A percentile compares a stretch with the other conserved stretches of the same genome.
These are phyloP conservation scores for Myxozyma geophila DNA, from an alignment of 805 yeast genomes.

Conservation along the genomic window DNA sequence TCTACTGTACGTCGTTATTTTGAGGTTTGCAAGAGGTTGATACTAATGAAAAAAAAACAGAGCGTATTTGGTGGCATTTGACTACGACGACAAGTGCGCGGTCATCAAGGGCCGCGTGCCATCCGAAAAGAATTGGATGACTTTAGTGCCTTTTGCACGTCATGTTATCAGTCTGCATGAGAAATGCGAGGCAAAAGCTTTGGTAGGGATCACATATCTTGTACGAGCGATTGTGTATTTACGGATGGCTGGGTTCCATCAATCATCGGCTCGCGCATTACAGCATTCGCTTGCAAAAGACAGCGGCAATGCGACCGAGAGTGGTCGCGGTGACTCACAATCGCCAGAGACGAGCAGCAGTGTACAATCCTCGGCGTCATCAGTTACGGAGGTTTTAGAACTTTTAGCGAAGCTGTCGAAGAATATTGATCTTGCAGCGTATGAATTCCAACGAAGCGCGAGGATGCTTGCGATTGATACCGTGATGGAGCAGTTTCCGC, in stretches of 20 bases:
- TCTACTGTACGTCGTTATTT: conserved; percentile 39
- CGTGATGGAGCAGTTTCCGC: conserved; percentile 27
- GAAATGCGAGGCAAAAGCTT: conserved; percentile 20
- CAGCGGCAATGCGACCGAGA: background rate
- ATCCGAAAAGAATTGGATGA: conserved; percentile 36
- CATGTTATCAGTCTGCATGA: conserved; percentile 33
- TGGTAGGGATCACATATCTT: conserved; percentile 36
- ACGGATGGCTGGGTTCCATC: conserved; percentile 30
- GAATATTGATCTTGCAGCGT: conserved; percentile 29
- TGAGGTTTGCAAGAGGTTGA: background rate
- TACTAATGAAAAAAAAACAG: conserved; percentile 1
- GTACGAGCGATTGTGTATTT: conserved; percentile 39
- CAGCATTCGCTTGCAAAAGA: conserved; percentile 1
- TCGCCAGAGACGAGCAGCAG: conserved; percentile 12
- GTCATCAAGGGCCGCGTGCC: conserved; percentile 25
- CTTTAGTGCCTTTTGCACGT: conserved; percentile 33
- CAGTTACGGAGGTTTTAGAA: conserved; percentile 9
- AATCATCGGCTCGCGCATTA: conserved; percentile 14
- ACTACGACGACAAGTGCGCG: conserved; percentile 38
- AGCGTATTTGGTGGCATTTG: conserved; percentile 39
- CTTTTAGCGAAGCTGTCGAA: conserved; percentile 12
- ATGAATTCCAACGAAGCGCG: conserved; percentile 34
- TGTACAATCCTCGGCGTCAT: background rate
- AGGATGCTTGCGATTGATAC: conserved; percentile 22
- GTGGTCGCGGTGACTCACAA: background rate